Conservation (phyloP, 2,329 filamentous ascomycete species). For the Fusarium sp. region DNA sequence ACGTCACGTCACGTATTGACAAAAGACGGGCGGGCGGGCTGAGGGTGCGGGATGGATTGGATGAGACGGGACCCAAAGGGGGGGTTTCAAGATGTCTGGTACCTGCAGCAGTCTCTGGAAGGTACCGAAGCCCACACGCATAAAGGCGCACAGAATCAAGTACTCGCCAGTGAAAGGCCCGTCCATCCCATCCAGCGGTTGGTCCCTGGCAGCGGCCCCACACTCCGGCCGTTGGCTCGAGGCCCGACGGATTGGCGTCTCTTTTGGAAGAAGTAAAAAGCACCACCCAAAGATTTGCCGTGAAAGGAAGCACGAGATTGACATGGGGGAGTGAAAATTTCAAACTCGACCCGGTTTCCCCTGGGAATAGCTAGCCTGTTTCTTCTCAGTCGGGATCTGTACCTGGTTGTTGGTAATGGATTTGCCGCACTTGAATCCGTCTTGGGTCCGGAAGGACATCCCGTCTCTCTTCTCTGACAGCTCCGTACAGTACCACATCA, state of each 20-base stretch:
- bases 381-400: background rate
- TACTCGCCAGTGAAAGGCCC: constrained; percentile 27
- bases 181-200: constrained; percentile 27
- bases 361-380: background rate
- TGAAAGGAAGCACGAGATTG: constrained; percentile 10
- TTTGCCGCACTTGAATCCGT: background rate
- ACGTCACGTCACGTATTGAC: constrained; percentile 13
- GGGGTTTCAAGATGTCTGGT: constrained; percentile 38
- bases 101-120: constrained; percentile 33
- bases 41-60: constrained; percentile 1
- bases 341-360: background rate
- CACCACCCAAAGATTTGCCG: constrained; percentile 20
- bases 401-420: constrained; percentile 10
- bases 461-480: background rate
- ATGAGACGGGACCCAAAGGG: constrained; percentile 19
- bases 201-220: constrained; percentile 42
- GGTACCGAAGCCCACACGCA: constrained; percentile 38
- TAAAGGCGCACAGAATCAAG: constrained; percentile 31
- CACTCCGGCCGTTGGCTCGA: constrained; percentile 42
- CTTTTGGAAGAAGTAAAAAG: constrained; percentile 18
- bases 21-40: constrained; percentile 8
- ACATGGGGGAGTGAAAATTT: constrained; percentile 24
- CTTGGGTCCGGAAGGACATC: background rate
- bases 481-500: background rate
- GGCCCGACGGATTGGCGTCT: constrained; percentile 33